Base-by-base conservation (phyloP, 2,329 filamentous ascomycete genomes). In the Cladobotryum mycophilum region DNA sequence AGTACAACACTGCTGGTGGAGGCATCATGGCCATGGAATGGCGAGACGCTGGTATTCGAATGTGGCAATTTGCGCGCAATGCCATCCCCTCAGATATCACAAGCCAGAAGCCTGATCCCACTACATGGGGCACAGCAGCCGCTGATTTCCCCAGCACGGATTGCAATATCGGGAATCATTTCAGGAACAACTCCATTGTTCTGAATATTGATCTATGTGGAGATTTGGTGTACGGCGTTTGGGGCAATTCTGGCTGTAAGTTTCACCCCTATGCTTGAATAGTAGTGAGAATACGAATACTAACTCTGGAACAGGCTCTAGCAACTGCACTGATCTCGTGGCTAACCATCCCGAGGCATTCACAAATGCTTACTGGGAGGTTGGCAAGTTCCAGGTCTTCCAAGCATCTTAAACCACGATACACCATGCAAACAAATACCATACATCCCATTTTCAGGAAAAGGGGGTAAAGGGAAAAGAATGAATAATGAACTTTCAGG, bases 131-230 rank as follows among this genome's bases (percentile, higher is more conserved):
- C 14, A 71, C 67, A 2, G 80, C 85, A 1, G 59, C 78, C 6
- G 82, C 84, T 1, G 84, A 87, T 53, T 86, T 86, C 62, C 84
- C 84, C 13, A 74, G 69, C 57, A 86, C 82, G 0, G 64, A 77
- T 42, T 86, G 83, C 66, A 68, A 82, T 52, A 79, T 86, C 45
- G 63, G 65, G 5, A 70, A 67, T 4, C 80, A 85, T 59, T 86
- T 86, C 63, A 71, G 66, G 48, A 86, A 86, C 59, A 76, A 84
- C 62, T 82, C 79, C 56, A 85, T 86, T 57, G 75, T 86, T 55
- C 75, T 75, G 40, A 85, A 86, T 58, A 85, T 86, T 55, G 79
- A 83, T 61, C 66, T 86, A 7, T 86, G 83, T 56, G 84, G 83
- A 1, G 64, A 76, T 38, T 70, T 79, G 56, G 77, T 76, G 3